Percentiles rank a stretch among this genome's conserved stretches.
Evolutionary conservation across 805 yeast genomes (phyloP).

Genomic region (Suhomyces sp.): DNA sequence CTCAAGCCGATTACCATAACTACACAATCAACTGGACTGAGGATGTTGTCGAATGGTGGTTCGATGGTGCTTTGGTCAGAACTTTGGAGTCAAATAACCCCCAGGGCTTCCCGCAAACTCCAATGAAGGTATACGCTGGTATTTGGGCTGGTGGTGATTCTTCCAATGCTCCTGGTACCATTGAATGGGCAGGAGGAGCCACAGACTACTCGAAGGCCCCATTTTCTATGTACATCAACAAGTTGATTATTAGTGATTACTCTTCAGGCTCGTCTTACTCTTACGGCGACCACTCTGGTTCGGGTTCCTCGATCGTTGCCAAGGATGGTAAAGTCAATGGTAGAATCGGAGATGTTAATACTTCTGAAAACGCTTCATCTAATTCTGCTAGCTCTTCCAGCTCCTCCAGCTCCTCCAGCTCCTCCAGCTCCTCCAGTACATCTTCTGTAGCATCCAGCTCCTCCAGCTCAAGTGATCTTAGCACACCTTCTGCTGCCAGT

Average conservation of each 20-base stretch:
- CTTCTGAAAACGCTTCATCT: slow-evolving; percentile 30
- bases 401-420: neutral
- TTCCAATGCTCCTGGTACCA: slow-evolving; percentile 19
- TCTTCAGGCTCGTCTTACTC: slow-evolving; percentile 46
- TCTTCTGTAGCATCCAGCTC: neutral
- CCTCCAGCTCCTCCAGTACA: neutral
- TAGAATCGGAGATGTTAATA: slow-evolving; percentile 45
- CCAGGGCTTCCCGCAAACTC: slow-evolving; percentile 16
- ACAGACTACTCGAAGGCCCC: slow-evolving; percentile 23
- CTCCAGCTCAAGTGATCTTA: neutral
- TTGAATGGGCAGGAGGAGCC: slow-evolving; percentile 25
- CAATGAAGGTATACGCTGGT: slow-evolving; percentile 24
- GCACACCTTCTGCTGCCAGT: slow-evolving; percentile 3
- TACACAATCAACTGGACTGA: slow-evolving; percentile 16
- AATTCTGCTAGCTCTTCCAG: neutral
- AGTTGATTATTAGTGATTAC: slow-evolving; percentile 36
- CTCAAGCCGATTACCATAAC: slow-evolving; percentile 13
- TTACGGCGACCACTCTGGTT: slow-evolving; percentile 55
- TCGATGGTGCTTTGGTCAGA: slow-evolving; percentile 11
- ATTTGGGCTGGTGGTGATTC: slow-evolving; percentile 53
- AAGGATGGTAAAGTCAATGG: slow-evolving; percentile 61
- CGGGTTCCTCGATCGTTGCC: slow-evolving; percentile 58
- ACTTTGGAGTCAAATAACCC: slow-evolving; percentile 11
- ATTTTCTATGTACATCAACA: slow-evolving; percentile 19
- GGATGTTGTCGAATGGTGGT: slow-evolving; percentile 10